Percentiles rank a stretch among this genome's conserved stretches.
phyloP scores from a whole-genome alignment of 495 filamentous ascomycete genomes.

The Neurospora sp. region DNA sequence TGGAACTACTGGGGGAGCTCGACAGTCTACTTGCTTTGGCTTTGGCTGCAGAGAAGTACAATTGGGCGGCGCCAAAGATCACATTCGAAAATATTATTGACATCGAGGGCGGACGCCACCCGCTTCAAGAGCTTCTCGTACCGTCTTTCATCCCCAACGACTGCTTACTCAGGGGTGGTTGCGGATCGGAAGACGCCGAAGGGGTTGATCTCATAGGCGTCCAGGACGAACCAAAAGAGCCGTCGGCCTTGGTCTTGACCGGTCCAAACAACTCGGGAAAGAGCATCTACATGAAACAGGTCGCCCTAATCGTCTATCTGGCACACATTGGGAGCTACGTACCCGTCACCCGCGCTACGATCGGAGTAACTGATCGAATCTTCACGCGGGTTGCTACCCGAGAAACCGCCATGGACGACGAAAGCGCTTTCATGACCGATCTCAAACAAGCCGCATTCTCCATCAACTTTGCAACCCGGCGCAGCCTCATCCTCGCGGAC shows the following conservation, averaged over 20 bases:
- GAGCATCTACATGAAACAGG: conserved; percentile 90
- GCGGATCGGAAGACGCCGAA: conserved; percentile 14
- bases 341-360: conserved; percentile 63
- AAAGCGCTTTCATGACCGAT: conserved; percentile 92
- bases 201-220: not conserved
- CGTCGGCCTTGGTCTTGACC: conserved; percentile 76
- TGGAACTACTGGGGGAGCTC: conserved; percentile 74
- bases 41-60: conserved; percentile 65
- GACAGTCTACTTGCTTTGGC: conserved; percentile 81
- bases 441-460: conserved; percentile 78
- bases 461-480: conserved; percentile 63
- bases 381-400: conserved; percentile 78
- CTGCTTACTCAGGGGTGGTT: conserved; percentile 57
- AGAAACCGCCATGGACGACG: conserved; percentile 73
- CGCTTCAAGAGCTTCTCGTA: conserved; percentile 81
- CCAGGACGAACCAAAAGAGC: conserved; percentile 19
- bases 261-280: conserved; percentile 97
- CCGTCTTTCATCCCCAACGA: conserved; percentile 81
- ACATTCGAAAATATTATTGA: conserved; percentile 60
- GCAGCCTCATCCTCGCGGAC: conserved; percentile 77
- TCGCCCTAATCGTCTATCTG: conserved; percentile 87
- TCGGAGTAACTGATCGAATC: conserved; percentile 90
- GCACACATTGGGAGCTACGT: conserved; percentile 92
- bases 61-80: conserved; percentile 59
- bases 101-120: conserved; percentile 77